Conservation (phyloP, 805 yeast genomes). For the Sungouiella blattae region DNA sequence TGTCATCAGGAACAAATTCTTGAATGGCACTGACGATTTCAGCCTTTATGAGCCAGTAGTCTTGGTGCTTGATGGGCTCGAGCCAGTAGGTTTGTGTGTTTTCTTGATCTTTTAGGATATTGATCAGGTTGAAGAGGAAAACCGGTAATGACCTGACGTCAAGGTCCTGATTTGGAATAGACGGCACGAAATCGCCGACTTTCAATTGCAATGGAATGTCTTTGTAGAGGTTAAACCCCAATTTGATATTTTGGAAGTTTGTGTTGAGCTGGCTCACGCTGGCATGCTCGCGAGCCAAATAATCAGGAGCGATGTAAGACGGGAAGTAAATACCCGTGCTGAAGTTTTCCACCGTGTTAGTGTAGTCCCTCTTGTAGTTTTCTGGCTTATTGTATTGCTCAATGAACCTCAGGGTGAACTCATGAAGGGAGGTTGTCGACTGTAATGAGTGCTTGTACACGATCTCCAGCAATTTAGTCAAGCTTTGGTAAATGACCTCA, state of each 20-base stretch:
- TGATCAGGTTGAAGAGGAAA: conserved; percentile 23
- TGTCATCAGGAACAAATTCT: conserved; percentile 11
- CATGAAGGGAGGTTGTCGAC: conserved; percentile 23
- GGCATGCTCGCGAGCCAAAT: conserved; percentile 17
- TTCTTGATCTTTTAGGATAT: conserved; percentile 10
- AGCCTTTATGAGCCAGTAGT: conserved; percentile 35
- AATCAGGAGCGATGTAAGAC: conserved; percentile 28
- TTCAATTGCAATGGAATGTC: conserved; percentile 36
- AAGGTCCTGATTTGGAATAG: conserved; percentile 14
- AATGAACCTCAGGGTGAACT: conserved; percentile 21
- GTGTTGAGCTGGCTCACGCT: conserved; percentile 27
- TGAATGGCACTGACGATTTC: conserved; percentile 22
- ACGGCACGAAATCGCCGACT: background rate
- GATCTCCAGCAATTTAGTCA: conserved; percentile 32
- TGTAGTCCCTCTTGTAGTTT: conserved; percentile 22
- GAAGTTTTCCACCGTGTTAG: conserved; percentile 20
- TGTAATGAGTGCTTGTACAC: conserved; percentile 24
- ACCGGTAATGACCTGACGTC: conserved; percentile 25
- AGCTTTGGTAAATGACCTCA: conserved; percentile 28
- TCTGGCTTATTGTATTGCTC: conserved; percentile 16
- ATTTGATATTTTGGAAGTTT: conserved; percentile 35
- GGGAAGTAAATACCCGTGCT: conserved; percentile 41
- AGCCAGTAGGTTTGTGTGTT: conserved; percentile 20
- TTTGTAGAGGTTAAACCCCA: conserved; percentile 36
- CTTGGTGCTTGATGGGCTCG: conserved; percentile 28